Conservation (phyloP, 192 early-diverging fungal species). For the Thamnidium elegans region DNA sequence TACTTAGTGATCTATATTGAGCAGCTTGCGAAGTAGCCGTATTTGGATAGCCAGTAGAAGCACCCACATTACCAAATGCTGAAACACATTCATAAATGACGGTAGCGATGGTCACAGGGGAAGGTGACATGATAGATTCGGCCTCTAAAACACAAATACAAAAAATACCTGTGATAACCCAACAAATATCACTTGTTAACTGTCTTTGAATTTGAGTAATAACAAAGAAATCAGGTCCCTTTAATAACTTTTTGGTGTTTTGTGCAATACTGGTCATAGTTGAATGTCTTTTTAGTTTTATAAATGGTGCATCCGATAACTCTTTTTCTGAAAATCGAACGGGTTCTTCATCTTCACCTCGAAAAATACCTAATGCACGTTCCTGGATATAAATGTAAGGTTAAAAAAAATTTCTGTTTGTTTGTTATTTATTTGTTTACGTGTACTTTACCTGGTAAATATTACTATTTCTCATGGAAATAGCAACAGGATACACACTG, state of each 20-base stretch:
- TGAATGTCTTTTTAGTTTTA: constrained; percentile 4
- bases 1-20: constrained; percentile 25
- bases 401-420: background rate
- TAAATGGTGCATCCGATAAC: background rate
- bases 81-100: constrained; percentile 35
- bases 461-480: constrained; percentile 40
- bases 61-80: constrained; percentile 38
- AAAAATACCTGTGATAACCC: constrained; percentile 32
- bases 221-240: constrained; percentile 34
- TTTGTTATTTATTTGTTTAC: background rate
- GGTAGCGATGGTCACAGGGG: constrained; percentile 27
- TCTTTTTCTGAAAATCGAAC: constrained; percentile 15
- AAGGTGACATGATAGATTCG: constrained; percentile 24
- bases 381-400: constrained; percentile 11
- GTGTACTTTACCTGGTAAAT: constrained; percentile 27
- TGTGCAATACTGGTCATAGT: constrained; percentile 20
- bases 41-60: constrained; percentile 27
- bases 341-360: constrained; percentile 19
- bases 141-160: constrained; percentile 30
- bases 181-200: constrained; percentile 36
- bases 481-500: constrained; percentile 36
- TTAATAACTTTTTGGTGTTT: constrained; percentile 13
- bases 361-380: constrained; percentile 34
- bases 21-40: constrained; percentile 27
- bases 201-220: constrained; percentile 39